phyloP scores from a whole-genome alignment of 2,329 filamentous ascomycete genomes.

The Chalara sp. region DNA sequence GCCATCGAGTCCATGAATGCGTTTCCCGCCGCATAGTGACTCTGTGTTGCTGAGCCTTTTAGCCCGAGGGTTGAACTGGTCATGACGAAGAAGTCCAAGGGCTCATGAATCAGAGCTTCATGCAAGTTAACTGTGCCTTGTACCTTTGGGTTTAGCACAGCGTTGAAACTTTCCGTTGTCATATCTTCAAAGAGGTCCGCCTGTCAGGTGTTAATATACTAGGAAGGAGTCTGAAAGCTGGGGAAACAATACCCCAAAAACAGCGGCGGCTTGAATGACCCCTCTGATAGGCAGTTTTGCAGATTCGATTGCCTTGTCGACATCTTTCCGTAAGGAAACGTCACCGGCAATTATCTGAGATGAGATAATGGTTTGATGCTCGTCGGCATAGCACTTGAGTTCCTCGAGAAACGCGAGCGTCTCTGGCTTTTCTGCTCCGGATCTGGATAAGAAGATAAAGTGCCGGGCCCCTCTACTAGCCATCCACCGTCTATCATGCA shows the following conservation, averaged over 20 bases:
- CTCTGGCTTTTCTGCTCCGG: constrained; percentile 7
- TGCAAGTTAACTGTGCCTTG: constrained; percentile 7
- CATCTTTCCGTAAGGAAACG: constrained; percentile 2
- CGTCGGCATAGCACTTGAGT: not conserved
- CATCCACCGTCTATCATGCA: constrained; percentile 8
- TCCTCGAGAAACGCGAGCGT: constrained; percentile 19
- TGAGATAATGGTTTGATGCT: not conserved
- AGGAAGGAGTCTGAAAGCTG: not conserved
- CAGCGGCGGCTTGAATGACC: constrained; percentile 41
- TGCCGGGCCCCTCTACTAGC: constrained; percentile 5
- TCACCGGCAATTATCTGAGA: constrained; percentile 16
- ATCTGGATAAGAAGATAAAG: constrained; percentile 10
- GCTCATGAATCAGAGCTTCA: not conserved
- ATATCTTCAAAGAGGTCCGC: constrained; percentile 30
- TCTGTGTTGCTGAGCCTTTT: constrained; percentile 26
- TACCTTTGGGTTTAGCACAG: constrained; percentile 27
- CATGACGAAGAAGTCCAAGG: constrained; percentile 32
- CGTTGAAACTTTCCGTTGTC: constrained; percentile 28
- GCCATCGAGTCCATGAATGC: constrained; percentile 29
- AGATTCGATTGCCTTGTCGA: not conserved
- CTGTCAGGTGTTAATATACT: constrained; percentile 7
- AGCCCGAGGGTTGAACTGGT: constrained; percentile 22
- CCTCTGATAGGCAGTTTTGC: constrained; percentile 30
- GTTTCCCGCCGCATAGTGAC: constrained; percentile 32
- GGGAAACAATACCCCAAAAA: constrained; percentile 27